Percentiles rank a stretch among this genome's conserved stretches.
These are phyloP conservation scores for Diutina catenulata DNA, from an alignment of 1,139 yeast species.

Conservation along the genomic window DNA sequence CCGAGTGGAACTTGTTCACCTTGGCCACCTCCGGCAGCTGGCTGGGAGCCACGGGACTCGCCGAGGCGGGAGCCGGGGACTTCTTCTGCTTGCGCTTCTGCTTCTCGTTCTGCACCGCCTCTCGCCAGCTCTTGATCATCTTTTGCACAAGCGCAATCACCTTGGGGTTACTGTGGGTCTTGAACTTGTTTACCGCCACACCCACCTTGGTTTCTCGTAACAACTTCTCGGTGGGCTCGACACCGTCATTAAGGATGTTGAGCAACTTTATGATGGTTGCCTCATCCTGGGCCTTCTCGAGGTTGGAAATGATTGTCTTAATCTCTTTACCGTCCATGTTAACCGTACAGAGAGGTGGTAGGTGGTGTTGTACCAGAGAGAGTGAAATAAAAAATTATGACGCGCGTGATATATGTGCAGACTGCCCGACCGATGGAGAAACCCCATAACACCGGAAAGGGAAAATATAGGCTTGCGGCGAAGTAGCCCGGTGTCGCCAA, in stretches of 20 bases:
- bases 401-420: too few species aligned
- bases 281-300: slow-evolving; percentile 67
- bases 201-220: slow-evolving; percentile 95
- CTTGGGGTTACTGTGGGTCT: slow-evolving; percentile 55
- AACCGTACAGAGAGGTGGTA: too few species aligned
- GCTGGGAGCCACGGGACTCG: slow-evolving; percentile 7
- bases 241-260: slow-evolving; percentile 55
- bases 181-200: slow-evolving; percentile 83
- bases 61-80: slow-evolving; percentile 8
- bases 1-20: slow-evolving; percentile 14
- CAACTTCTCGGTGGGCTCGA: slow-evolving; percentile 74
- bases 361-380: background rate
- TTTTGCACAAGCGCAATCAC: slow-evolving; percentile 64
- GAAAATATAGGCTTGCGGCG: too few species aligned
- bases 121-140: slow-evolving; percentile 85
- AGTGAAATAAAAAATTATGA: background rate
- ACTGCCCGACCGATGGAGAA: too few species aligned
- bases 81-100: slow-evolving; percentile 19
- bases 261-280: slow-evolving; percentile 58
- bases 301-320: slow-evolving; percentile 50
- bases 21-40: slow-evolving; percentile 9
- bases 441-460: too few species aligned
- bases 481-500: too few species aligned
- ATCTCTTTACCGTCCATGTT: slow-evolving; percentile 74
- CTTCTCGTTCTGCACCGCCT: slow-evolving; percentile 72